These are phyloP conservation scores for Nakazawaea anatomiae DNA, from an alignment of 805 yeast species.

Conservation along the genomic window DNA sequence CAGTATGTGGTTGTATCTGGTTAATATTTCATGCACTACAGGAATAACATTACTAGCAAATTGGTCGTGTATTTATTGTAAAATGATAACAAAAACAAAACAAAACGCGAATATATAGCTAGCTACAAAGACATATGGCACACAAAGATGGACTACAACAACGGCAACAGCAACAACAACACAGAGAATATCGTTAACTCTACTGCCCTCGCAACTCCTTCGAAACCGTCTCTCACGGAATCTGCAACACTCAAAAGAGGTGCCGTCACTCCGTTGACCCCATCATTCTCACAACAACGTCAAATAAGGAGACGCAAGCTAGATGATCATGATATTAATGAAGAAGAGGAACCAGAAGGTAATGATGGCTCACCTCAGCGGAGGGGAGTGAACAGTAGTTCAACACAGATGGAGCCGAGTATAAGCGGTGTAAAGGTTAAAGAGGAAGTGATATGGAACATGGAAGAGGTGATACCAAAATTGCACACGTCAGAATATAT, in stretches of 20 bases:
- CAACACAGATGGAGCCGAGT: background rate
- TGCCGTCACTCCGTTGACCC: slow-evolving; percentile 1
- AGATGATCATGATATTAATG: background rate
- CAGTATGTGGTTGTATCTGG: no score
- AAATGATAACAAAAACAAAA: no score
- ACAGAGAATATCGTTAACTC: no score
- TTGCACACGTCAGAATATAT: background rate
- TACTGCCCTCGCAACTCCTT: no score
- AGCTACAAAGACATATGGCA: no score
- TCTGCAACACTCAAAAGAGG: background rate
- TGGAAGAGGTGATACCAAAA: background rate
- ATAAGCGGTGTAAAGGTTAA: background rate
- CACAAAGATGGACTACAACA: no score
- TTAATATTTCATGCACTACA: no score
- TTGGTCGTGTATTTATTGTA: no score
- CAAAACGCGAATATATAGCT: no score
- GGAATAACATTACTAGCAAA: no score
- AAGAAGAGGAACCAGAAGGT: no score
- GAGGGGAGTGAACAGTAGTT: background rate
- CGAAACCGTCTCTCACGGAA: background rate
- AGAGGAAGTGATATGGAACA: background rate
- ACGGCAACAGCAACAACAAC: no score
- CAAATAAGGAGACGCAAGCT: background rate
- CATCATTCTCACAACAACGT: background rate
- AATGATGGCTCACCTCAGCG: background rate